Percentiles rank a stretch among this genome's conserved stretches.
Evolutionary conservation across 345 rosid species (phyloP).

Genomic region (Erucastrum elatum): DNA sequence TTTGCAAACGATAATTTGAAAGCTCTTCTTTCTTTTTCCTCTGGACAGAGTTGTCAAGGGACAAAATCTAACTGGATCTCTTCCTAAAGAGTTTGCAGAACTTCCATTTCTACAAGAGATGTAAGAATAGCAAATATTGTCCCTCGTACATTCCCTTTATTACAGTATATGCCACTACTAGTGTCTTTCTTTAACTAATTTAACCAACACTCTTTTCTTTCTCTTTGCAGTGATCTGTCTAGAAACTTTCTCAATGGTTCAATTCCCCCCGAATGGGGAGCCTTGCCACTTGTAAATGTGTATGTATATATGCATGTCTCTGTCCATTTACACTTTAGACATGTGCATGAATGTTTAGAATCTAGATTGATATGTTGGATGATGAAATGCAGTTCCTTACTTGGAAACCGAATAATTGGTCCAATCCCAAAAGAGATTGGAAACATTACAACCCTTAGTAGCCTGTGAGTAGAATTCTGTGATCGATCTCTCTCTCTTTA

Average conservation of each 20-base stretch:
- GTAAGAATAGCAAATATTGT: slow-evolving; percentile 31
- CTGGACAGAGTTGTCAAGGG: slow-evolving; percentile 46
- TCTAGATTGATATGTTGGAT: slow-evolving; percentile 13
- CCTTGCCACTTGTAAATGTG: slow-evolving; percentile 42
- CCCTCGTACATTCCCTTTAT: background rate
- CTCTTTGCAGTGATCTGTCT: slow-evolving; percentile 43
- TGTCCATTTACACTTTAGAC: background rate
- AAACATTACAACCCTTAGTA: slow-evolving; percentile 44
- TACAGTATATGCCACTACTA: background rate
- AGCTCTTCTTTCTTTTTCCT: background rate
- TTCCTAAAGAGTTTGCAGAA: slow-evolving; percentile 45
- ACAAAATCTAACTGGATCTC: slow-evolving; percentile 48
- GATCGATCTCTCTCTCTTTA: background rate
- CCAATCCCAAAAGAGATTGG: slow-evolving; percentile 54
- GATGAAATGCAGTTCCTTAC: slow-evolving; percentile 42
- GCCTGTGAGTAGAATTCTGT: slow-evolving; percentile 44
- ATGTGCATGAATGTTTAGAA: slow-evolving; percentile 27
- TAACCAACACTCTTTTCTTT: slow-evolving; percentile 6
- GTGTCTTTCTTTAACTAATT: too few relatives aligned
- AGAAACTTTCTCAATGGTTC: slow-evolving; percentile 59
- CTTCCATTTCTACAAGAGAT: slow-evolving; percentile 49
- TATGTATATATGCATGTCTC: slow-evolving; percentile 26
- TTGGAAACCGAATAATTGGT: slow-evolving; percentile 54
- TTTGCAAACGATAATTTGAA: background rate
- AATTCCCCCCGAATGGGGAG: slow-evolving; percentile 56